Percentiles rank a stretch among this genome's conserved stretches.
Conservation (phyloP, 208 protist species). For the Herpetomonas samuelpessoai region DNA sequence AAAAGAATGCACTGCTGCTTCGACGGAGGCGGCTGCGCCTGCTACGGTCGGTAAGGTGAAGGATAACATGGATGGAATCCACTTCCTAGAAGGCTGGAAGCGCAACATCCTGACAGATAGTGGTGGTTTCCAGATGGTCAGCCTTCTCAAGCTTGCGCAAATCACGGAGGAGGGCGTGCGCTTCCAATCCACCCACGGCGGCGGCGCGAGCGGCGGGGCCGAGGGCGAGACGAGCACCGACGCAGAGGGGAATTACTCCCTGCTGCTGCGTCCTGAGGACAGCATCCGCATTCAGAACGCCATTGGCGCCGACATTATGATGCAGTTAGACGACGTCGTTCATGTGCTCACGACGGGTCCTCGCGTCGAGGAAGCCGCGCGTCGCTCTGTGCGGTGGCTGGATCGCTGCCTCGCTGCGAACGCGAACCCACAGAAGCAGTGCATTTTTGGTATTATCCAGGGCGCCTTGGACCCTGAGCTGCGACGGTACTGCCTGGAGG, state of each 20-base stretch:
- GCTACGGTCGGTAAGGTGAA: constrained; percentile 24
- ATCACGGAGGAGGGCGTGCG: constrained; percentile 99
- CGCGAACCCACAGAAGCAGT: constrained; percentile 89
- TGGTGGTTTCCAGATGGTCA: constrained; percentile 99
- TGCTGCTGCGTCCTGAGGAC: constrained; percentile 97
- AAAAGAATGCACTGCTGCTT: too few relatives aligned
- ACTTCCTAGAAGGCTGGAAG: constrained; percentile 96
- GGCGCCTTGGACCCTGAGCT: constrained; percentile 92
- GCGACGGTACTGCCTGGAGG: constrained; percentile 88
- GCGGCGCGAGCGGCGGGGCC: constrained; percentile 20
- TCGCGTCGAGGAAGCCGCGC: constrained; percentile 95
- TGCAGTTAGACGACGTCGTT: constrained; percentile 99
- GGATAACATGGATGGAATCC: constrained; percentile 95
- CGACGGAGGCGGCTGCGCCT: too few relatives aligned
- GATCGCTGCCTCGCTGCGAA: constrained; percentile 97
- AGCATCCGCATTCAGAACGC: constrained; percentile 98
- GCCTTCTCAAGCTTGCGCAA: constrained; percentile 93
- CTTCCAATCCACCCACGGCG: constrained; percentile 98
- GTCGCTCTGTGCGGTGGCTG: constrained; percentile 97
- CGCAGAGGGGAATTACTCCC: constrained; percentile 48
- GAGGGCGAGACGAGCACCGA: constrained; percentile 3
- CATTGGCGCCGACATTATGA: constrained; percentile 99
- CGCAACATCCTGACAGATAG: constrained; percentile 97
- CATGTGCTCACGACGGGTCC: constrained; percentile 83
- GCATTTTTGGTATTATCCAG: constrained; percentile 99